Evolutionary conservation across 306 rosid genomes (phyloP), one percentile per base, ranked within the genome.

Genomic region (Hippophae rhamnoides): DNA sequence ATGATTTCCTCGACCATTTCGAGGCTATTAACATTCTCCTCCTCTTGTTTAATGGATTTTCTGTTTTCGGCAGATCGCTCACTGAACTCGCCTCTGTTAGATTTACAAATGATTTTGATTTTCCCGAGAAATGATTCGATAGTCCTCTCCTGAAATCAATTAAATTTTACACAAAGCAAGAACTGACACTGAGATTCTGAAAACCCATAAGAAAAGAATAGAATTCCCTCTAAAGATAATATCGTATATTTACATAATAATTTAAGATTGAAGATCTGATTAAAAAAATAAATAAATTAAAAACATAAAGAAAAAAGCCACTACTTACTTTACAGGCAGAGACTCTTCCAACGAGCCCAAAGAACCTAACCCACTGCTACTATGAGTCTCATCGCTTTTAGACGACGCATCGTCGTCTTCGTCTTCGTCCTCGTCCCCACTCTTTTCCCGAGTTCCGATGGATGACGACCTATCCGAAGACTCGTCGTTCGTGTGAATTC

Each of bases 271-370:
- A 18, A 18, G 23, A 31, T 31, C 38, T 2, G 38, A 31, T 31
- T 31, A 2, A 31, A 31, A 0, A 0, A 31, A 31, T 31, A 1
- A 31, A 31, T 31, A 0, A 18, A 18, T 18, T 18, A 18, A 18
- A 31, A 2, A 31, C 3, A 31, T 31, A 31, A 31, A 31, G 4
- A 31, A 41, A 1, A 1, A 40, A 0, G 5, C 5, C 13, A 61
- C 18, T 54, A 47, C 72, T 74, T 67, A 92, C 98, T 92, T 92
- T 74, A 85, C 80, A 56, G 98, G 98, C 47, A 92, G 98, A 76
- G 96, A 76, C 26, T 87, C 93, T 26, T 92, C 98, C 13, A 87
- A 47, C 0, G 83, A 72, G 58, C 68, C 80, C 47, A 90, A 52
- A 58, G 87, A 76, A 25, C 69, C 76, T 43, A 90, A 43, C 50